phyloP scores from a whole-genome alignment of 371 early-diverging fungal genomes.

The Apophysomyces ossiformis region DNA sequence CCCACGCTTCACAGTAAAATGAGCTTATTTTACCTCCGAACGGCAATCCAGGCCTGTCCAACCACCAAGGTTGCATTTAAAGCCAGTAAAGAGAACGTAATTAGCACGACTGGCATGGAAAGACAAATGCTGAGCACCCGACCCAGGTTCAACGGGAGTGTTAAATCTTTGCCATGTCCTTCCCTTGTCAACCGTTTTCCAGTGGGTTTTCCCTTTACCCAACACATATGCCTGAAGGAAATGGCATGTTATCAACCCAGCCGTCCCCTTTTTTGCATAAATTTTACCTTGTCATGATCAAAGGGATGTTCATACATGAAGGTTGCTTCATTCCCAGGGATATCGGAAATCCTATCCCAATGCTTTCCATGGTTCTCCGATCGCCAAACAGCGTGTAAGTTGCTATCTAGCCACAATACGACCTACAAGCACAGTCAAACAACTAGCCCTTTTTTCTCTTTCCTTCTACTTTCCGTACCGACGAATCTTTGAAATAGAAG shows the following conservation, averaged over 20 bases:
- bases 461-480: constrained; percentile 44
- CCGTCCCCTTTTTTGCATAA: constrained; percentile 2
- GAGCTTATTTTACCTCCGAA: constrained; percentile 50
- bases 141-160: constrained; percentile 53
- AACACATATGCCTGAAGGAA: constrained; percentile 63
- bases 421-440: constrained; percentile 35
- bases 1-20: background rate
- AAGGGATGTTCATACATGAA: constrained; percentile 64
- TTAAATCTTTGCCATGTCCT: constrained; percentile 67
- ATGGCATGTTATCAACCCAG: background rate
- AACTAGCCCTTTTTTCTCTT: background rate
- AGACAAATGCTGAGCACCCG: constrained; percentile 43
- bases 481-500: constrained; percentile 71
- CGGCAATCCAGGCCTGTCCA: constrained; percentile 52
- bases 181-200: constrained; percentile 70
- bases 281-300: constrained; percentile 56
- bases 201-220: constrained; percentile 62
- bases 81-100: constrained; percentile 63
- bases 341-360: constrained; percentile 57
- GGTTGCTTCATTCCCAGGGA: constrained; percentile 39
- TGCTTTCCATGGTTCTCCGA: constrained; percentile 73
- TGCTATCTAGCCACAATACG: constrained; percentile 62
- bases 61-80: constrained; percentile 51
- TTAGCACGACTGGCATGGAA: constrained; percentile 72
- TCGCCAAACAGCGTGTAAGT: constrained; percentile 54